These are phyloP conservation scores for Exophiala mesophila DNA, from an alignment of 2,329 filamentous ascomycete species.

Conservation along the genomic window DNA sequence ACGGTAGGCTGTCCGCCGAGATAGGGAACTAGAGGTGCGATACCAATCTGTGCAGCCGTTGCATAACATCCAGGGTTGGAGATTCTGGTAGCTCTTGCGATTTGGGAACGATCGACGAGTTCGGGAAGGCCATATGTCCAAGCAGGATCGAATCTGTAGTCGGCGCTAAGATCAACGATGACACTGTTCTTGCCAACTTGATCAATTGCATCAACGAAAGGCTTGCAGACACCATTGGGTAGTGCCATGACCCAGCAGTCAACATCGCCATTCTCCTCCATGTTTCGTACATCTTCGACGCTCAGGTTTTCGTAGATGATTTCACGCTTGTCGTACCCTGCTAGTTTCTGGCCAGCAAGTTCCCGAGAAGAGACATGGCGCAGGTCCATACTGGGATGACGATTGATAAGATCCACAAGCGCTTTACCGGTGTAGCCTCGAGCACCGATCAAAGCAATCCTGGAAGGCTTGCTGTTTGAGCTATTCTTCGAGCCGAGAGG, in stretches of 20 bases:
- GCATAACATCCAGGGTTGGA: constrained; percentile 94
- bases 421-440: constrained; percentile 93
- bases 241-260: constrained; percentile 98
- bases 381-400: constrained; percentile 85
- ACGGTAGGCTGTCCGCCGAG: constrained; percentile 74
- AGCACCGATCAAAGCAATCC: constrained; percentile 81
- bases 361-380: constrained; percentile 90
- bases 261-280: constrained; percentile 78
- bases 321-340: constrained; percentile 86
- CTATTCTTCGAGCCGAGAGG: constrained; percentile 84
- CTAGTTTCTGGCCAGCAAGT: constrained; percentile 75
- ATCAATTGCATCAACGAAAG: constrained; percentile 84
- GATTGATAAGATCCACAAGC: constrained; percentile 78
- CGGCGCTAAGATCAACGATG: constrained; percentile 91
- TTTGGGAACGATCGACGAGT: constrained; percentile 68
- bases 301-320: constrained; percentile 89
- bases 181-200: constrained; percentile 65
- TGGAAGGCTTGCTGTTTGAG: constrained; percentile 71
- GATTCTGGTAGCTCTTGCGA: constrained; percentile 75
- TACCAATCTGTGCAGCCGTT: constrained; percentile 84
- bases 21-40: constrained; percentile 73
- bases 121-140: constrained; percentile 94
- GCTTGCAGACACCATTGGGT: constrained; percentile 90
- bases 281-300: constrained; percentile 76
- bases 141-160: constrained; percentile 79